These are phyloP conservation scores for Brassica nigra DNA, from an alignment of 345 rosid species.

Conservation along the genomic window DNA sequence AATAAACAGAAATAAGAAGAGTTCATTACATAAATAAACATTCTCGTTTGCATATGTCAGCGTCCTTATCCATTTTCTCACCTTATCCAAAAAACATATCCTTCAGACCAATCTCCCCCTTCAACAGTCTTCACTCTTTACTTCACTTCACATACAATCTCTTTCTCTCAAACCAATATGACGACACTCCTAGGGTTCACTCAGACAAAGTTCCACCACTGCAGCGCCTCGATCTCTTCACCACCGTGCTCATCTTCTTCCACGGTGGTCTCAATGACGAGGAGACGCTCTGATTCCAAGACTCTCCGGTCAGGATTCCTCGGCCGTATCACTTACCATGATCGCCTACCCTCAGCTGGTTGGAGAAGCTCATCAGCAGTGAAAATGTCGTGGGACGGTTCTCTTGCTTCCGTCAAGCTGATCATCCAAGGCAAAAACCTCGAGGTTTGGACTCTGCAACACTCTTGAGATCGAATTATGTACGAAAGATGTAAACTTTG, in stretches of 20 bases:
- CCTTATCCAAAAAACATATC: slow-evolving; percentile 25
- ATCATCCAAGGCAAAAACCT: slow-evolving; percentile 83
- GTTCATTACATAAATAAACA: background rate
- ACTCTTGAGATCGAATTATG: background rate
- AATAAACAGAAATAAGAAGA: background rate
- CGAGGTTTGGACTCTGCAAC: slow-evolving; percentile 49
- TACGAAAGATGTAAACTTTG: background rate
- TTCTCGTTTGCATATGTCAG: background rate
- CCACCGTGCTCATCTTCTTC: slow-evolving; percentile 41
- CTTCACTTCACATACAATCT: slow-evolving; percentile 10
- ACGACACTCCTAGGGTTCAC: slow-evolving; percentile 48
- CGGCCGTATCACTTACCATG: slow-evolving; percentile 27
- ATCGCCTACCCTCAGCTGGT: slow-evolving; percentile 21
- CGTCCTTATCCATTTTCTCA: slow-evolving; percentile 30
- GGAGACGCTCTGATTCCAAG: background rate
- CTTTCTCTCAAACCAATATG: slow-evolving; percentile 32
- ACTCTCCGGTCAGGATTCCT: slow-evolving; percentile 45
- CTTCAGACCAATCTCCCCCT: background rate
- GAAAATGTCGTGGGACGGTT: slow-evolving; percentile 89
- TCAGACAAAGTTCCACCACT: slow-evolving; percentile 46
- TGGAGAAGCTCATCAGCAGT: slow-evolving; percentile 28
- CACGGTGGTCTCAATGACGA: slow-evolving; percentile 36
- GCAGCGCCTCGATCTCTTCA: slow-evolving; percentile 18
- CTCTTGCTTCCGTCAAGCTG: slow-evolving; percentile 77
- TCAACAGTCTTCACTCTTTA: background rate